phyloP scores from a whole-genome alignment of 2,329 filamentous ascomycete genomes.

The Coniochaeta ligniaria region DNA sequence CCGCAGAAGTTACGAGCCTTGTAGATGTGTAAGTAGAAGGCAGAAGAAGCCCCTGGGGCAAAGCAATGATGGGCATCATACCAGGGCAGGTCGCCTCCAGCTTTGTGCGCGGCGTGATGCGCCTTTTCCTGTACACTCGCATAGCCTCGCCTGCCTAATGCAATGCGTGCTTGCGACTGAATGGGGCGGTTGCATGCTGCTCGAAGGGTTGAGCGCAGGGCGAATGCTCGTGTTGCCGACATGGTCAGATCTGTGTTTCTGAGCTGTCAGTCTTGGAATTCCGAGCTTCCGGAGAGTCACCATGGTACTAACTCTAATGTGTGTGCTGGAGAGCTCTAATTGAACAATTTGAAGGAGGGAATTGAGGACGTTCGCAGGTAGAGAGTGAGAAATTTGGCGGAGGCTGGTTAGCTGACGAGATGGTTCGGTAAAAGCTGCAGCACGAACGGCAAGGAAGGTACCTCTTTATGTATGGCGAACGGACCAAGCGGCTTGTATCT shows the following conservation, averaged over 20 bases:
- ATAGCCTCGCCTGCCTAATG: constrained; percentile 8
- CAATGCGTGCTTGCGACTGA: not conserved
- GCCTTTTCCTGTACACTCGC: constrained; percentile 9
- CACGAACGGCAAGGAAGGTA: not conserved
- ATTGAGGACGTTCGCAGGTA: not conserved
- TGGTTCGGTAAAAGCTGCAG: not conserved
- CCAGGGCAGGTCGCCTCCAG: constrained; percentile 11
- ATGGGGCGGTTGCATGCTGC: not conserved
- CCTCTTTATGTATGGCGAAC: not conserved
- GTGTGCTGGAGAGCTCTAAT: not conserved
- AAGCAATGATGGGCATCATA: not conserved
- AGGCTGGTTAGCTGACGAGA: not conserved
- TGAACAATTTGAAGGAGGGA: not conserved
- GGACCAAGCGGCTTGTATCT: not conserved
- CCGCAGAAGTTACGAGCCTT: constrained; percentile 13
- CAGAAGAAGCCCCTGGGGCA: not conserved
- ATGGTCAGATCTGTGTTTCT: not conserved
- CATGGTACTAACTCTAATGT: not conserved
- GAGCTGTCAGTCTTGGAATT: not conserved
- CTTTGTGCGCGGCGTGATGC: not conserved
- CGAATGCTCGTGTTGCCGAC: not conserved
- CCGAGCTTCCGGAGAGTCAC: not conserved
- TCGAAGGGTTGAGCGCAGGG: not conserved
- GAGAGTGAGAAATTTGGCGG: not conserved
- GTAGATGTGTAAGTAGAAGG: not conserved